phyloP scores from a whole-genome alignment of 2,329 filamentous ascomycete genomes.

The Zymoseptoria ardabiliae region DNA sequence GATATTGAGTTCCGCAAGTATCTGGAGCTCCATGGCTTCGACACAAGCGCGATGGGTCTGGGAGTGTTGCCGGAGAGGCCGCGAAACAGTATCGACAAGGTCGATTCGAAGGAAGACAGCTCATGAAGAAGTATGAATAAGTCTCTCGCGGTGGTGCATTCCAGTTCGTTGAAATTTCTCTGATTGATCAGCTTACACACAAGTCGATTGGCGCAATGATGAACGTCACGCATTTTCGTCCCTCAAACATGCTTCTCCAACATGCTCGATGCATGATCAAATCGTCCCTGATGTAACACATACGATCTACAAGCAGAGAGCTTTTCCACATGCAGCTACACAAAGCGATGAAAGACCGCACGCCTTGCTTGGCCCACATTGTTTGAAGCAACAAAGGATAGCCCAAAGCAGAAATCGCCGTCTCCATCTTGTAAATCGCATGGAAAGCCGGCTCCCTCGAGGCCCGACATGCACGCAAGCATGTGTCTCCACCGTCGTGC shows the following conservation, averaged over 20 bases:
- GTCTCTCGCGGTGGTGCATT: background rate
- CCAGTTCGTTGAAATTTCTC: background rate
- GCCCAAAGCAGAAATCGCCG: background rate
- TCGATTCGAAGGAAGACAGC: background rate
- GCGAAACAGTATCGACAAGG: background rate
- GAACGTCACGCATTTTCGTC: background rate
- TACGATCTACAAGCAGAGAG: background rate
- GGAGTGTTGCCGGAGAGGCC: slow-evolving; percentile 1
- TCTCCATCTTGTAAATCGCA: background rate
- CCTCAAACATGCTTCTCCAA: background rate
- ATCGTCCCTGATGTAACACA: background rate
- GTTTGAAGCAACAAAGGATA: background rate
- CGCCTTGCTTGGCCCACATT: background rate
- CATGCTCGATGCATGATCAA: background rate
- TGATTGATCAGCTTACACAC: background rate
- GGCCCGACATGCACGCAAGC: background rate
- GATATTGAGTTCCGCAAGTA: slow-evolving; percentile 69
- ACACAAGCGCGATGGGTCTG: slow-evolving; percentile 41
- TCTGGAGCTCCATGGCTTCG: slow-evolving; percentile 67
- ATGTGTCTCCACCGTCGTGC: slow-evolving; percentile 41
- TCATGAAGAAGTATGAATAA: background rate
- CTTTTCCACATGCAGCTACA: background rate
- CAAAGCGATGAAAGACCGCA: background rate
- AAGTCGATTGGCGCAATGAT: background rate
- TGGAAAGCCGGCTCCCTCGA: background rate